Conservation (phyloP, 2,329 filamentous ascomycete genomes). For the Epichloe festucae region DNA sequence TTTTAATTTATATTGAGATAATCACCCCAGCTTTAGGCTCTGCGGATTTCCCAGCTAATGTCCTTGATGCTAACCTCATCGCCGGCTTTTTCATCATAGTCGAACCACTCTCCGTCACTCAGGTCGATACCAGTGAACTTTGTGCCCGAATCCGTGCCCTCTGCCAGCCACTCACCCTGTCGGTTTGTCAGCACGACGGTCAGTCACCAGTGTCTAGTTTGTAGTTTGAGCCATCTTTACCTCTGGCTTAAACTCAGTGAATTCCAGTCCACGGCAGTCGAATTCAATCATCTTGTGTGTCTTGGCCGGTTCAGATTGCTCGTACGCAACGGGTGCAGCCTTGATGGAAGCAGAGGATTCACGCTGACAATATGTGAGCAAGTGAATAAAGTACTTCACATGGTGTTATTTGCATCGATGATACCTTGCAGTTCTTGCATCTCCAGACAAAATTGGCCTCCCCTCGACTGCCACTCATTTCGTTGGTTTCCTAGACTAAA, state of each 20-base stretch:
- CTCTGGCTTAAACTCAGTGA: slow-evolving; percentile 80
- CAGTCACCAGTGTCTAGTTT: background rate
- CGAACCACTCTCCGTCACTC: slow-evolving; percentile 88
- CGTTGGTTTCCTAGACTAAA: slow-evolving; percentile 59
- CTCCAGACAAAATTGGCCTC: slow-evolving; percentile 99
- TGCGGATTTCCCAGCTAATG: slow-evolving; percentile 71
- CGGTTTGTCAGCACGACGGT: background rate
- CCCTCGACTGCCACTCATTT: slow-evolving; percentile 83
- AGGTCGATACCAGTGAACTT: slow-evolving; percentile 77
- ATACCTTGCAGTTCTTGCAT: slow-evolving; percentile 93
- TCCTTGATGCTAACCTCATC: slow-evolving; percentile 91
- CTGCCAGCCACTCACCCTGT: slow-evolving; percentile 81
- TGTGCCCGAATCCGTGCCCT: slow-evolving; percentile 65
- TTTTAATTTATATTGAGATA: background rate
- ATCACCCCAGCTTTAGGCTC: slow-evolving; percentile 35
- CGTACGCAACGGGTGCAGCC: slow-evolving; percentile 57
- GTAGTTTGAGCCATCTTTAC: slow-evolving; percentile 29
- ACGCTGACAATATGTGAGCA: slow-evolving; percentile 34
- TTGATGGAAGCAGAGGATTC: slow-evolving; percentile 80
- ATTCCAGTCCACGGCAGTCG: slow-evolving; percentile 89
- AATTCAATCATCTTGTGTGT: slow-evolving; percentile 73
- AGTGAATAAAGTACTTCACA: background rate
- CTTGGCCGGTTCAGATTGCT: slow-evolving; percentile 58
- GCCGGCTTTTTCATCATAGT: slow-evolving; percentile 87
- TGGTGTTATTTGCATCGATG: background rate